Base-by-base conservation (phyloP, 352 stramenopile genomes). In the Phytophthora rubi region DNA sequence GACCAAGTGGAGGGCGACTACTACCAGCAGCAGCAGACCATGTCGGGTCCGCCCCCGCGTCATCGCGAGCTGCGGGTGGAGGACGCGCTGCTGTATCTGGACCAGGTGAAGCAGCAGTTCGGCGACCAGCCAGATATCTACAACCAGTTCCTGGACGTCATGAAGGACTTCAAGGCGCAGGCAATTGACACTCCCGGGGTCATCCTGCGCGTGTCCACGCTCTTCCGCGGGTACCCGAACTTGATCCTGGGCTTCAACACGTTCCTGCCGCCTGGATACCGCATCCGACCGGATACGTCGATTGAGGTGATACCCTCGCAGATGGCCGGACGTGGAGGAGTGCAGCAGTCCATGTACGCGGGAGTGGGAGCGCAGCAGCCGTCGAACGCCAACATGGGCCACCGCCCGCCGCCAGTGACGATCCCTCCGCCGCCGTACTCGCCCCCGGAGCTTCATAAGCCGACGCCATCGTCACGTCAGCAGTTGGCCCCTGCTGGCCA, bases 61-160 rank as follows among this genome's bases (percentile, higher is more conserved):
- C 83, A 94, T 71, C 86, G 88, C 4, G 89, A 96, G 60, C 76
- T 96, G 2, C 83, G 88, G 39, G 98, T 99, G 9, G 98, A 99
- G 79, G 98, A 99, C 82, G 98, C 98, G n/a, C 83, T 99, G 39
- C 82, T 99, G 35, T 99, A 99, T 76, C 80, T 99, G 12, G 98
- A 99, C 75, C 97, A 99, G 84, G 97, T 99, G 53, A 99, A 99
- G 81, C 97, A 99, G 74, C 96, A 99, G 83, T 99, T 99, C 83
- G 94, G 95, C 44, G 96, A 99, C 80, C 95, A 98, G 69, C 97
- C 97, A 0, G 95, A 99, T 68, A 99, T 99, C 45, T 99, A 99
- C 93, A 99, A 99, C 85, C 97, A 99, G 77, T 99, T 99, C 71
- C 79, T 99, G 51, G 98, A 99, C 75, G 99, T 99, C 63, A 99